These are phyloP conservation scores for Clarireedia paspali DNA, from an alignment of 2,329 filamentous ascomycete genomes.

Conservation along the genomic window DNA sequence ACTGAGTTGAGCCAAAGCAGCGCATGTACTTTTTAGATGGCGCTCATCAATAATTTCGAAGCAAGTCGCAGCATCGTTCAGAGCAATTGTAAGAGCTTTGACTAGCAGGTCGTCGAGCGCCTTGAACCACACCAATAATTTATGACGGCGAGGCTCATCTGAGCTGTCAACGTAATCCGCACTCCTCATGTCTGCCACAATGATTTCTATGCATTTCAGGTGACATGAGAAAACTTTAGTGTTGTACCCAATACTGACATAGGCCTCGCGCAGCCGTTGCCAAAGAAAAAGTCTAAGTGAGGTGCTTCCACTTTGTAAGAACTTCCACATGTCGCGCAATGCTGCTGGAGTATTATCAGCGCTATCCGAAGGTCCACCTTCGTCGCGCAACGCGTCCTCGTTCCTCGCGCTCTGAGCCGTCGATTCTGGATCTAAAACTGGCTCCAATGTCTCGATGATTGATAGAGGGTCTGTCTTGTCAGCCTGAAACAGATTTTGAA, in stretches of 20 bases:
- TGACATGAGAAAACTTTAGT: conserved; percentile 87
- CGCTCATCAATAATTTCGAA: conserved; percentile 81
- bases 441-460: conserved; percentile 87
- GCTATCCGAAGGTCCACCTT: conserved; percentile 10
- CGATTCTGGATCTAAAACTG: conserved; percentile 70
- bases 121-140: conserved; percentile 69
- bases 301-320: conserved; percentile 72
- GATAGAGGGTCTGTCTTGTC: conserved; percentile 72
- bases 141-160: conserved; percentile 56
- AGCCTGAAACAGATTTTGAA: conserved; percentile 79
- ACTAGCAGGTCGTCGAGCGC: conserved; percentile 70
- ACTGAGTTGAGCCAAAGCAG: conserved; percentile 62
- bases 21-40: conserved; percentile 66
- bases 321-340: conserved; percentile 74
- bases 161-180: conserved; percentile 47
- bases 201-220: conserved; percentile 76
- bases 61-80: conserved; percentile 55
- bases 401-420: conserved; percentile 34
- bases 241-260: conserved; percentile 72
- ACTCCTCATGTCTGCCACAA: conserved; percentile 62
- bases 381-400: conserved; percentile 9
- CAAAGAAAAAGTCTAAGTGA: conserved; percentile 82
- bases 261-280: conserved; percentile 85
- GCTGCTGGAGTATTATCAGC: conserved; percentile 29
- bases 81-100: conserved; percentile 59